These are phyloP conservation scores for Wallacemonas sp. DNA, from an alignment of 208 protist species.

Conservation along the genomic window DNA sequence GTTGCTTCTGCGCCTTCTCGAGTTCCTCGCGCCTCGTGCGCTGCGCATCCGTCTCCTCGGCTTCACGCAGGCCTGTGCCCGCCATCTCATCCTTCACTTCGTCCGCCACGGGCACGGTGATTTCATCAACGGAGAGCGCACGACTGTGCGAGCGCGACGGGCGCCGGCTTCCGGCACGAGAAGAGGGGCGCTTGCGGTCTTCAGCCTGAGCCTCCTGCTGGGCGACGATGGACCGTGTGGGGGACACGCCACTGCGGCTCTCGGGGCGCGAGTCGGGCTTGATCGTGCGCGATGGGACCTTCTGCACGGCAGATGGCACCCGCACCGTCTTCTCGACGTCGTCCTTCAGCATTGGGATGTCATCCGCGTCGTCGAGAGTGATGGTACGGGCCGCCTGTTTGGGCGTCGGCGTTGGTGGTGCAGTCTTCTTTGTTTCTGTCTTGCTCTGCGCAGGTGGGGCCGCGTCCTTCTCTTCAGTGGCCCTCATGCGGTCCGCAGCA, in stretches of 20 bases:
- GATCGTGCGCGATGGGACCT: not conserved
- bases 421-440: not conserved
- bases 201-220: not conserved
- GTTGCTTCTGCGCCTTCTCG: constrained; percentile 32
- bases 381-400: not conserved
- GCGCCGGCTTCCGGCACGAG: constrained; percentile 29
- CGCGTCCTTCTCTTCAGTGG: not conserved
- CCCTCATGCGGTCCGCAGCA: not conserved
- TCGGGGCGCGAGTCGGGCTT: constrained; percentile 7
- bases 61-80: constrained; percentile 3
- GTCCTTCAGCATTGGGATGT: constrained; percentile 17
- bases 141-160: constrained; percentile 37
- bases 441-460: not conserved
- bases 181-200: constrained; percentile 14
- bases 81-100: constrained; percentile 58
- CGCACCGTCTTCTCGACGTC: constrained; percentile 4
- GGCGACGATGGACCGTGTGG: constrained; percentile 1
- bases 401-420: not conserved
- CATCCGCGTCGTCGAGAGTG: constrained; percentile 6
- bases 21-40: constrained; percentile 23
- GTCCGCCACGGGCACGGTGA: constrained; percentile 64
- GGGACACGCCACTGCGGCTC: constrained; percentile 4
- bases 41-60: constrained; percentile 16
- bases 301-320: constrained; percentile 3
- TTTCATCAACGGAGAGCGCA: constrained; percentile 50